These are phyloP conservation scores for Mollisiaceae sp. DNA, from an alignment of 2,329 filamentous ascomycete genomes.

Conservation along the genomic window DNA sequence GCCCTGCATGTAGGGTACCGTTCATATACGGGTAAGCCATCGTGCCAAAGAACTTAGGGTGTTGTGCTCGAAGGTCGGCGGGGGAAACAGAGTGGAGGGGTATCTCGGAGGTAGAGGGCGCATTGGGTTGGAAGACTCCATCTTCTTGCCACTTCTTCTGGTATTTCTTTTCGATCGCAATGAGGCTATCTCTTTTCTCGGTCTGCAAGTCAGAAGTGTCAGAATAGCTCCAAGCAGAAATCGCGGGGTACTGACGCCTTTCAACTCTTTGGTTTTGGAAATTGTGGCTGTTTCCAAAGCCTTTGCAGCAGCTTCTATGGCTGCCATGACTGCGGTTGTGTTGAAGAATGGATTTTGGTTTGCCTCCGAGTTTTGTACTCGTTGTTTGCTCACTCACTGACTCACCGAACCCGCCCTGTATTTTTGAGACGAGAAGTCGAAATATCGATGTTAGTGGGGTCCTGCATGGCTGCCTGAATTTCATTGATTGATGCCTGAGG, in stretches of 20 bases:
- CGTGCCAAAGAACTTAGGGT: conserved; percentile 90
- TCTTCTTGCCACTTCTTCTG: conserved; percentile 82
- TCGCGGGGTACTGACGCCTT: conserved; percentile 52
- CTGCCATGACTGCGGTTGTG: conserved; percentile 50
- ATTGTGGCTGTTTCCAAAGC: conserved; percentile 57
- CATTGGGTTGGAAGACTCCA: conserved; percentile 83
- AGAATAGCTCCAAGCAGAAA: conserved; percentile 23
- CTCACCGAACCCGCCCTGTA: conserved; percentile 26
- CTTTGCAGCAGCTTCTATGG: conserved; percentile 44
- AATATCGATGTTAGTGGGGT: conserved; percentile 36
- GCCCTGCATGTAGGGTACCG: conserved; percentile 86
- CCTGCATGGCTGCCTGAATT: conserved; percentile 2
- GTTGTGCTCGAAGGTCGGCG: conserved; percentile 75
- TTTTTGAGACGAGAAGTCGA: conserved; percentile 23
- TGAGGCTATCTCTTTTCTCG: conserved; percentile 83
- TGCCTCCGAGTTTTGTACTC: conserved; percentile 15
- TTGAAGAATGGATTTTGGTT: conserved; percentile 7
- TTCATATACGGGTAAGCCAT: conserved; percentile 86
- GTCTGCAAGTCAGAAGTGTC: conserved; percentile 56
- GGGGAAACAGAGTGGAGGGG: conserved; percentile 75
- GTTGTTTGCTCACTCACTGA: conserved; percentile 20
- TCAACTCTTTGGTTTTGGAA: conserved; percentile 66
- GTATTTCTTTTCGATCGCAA: conserved; percentile 89
- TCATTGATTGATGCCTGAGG: conserved; percentile 31
- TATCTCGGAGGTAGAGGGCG: conserved; percentile 78